Evolutionary conservation across 176 grass and related monocot genomes (phyloP).

Genomic region (Bonia amplexicaulis): DNA sequence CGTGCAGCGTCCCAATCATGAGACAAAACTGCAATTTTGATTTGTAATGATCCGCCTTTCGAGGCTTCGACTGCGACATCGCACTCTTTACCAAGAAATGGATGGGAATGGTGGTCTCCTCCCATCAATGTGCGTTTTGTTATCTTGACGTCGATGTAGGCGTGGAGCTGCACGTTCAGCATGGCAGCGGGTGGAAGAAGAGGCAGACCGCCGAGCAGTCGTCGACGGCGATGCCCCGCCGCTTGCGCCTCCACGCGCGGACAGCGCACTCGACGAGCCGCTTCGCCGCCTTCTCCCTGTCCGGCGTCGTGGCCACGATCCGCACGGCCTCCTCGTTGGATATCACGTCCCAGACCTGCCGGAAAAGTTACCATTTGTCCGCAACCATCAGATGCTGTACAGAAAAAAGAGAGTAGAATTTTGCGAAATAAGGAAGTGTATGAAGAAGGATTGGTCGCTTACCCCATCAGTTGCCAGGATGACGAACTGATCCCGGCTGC

Average conservation of each 20-base stretch:
- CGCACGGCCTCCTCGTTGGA: slow-evolving; percentile 87
- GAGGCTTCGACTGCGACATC: slow-evolving; percentile 1
- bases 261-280: slow-evolving; percentile 69
- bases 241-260: slow-evolving; percentile 59
- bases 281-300: slow-evolving; percentile 63
- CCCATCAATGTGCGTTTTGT: background rate
- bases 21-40: slow-evolving; percentile 12
- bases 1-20: slow-evolving; percentile 23
- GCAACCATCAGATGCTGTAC: background rate
- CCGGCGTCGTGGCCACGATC: slow-evolving; percentile 60
- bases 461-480: slow-evolving; percentile 96
- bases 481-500: slow-evolving; percentile 52
- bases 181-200: slow-evolving; percentile 57
- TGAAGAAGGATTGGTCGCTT: background rate
- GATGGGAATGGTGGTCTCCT: background rate
- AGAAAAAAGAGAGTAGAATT: background rate
- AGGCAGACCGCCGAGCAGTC: slow-evolving; percentile 97
- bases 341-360: slow-evolving; percentile 88
- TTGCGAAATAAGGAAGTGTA: background rate
- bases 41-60: background rate
- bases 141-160: background rate
- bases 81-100: background rate
- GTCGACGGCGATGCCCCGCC: slow-evolving; percentile 66
- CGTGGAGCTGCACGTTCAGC: background rate
- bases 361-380: background rate